Conservation (phyloP, 306 rosid species). For the Quercus berberidifolia region DNA sequence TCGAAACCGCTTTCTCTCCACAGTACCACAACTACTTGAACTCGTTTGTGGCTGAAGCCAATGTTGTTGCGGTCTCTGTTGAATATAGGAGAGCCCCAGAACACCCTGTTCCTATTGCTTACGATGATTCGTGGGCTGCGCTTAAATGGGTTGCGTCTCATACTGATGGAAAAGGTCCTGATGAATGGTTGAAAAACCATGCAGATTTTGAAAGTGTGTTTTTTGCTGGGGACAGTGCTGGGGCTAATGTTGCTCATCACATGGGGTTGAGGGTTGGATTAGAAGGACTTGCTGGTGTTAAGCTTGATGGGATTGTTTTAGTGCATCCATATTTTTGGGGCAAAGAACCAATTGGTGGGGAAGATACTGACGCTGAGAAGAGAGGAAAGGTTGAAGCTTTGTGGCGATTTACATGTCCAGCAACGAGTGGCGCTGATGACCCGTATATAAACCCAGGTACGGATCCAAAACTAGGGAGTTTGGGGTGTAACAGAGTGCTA, state of each 20-base stretch:
- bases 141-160: constrained; percentile 64
- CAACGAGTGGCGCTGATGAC: constrained; percentile 44
- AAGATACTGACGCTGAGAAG: neutral
- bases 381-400: constrained; percentile 10
- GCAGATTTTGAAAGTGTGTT: constrained; percentile 48
- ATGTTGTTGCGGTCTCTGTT: constrained; percentile 55
- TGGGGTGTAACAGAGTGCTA: constrained; percentile 48
- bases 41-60: constrained; percentile 35
- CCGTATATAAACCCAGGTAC: constrained; percentile 53
- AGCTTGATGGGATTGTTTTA: constrained; percentile 37
- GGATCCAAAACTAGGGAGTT: constrained; percentile 47
- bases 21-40: constrained; percentile 41
- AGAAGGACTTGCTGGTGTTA: constrained; percentile 36
- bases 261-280: constrained; percentile 45
- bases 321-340: constrained; percentile 76
- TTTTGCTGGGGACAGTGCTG: constrained; percentile 72
- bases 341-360: constrained; percentile 36
- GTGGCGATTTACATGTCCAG: constrained; percentile 53
- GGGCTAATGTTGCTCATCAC: constrained; percentile 56
- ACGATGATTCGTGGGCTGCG: constrained; percentile 61
- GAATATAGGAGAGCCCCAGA: constrained; percentile 71
- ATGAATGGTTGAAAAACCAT: constrained; percentile 42
- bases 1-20: constrained; percentile 56
- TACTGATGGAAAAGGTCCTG: neutral
- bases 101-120: constrained; percentile 48